These are phyloP conservation scores for Chrysoporthe puriensis DNA, from an alignment of 2,329 filamentous ascomycete species.

Conservation along the genomic window DNA sequence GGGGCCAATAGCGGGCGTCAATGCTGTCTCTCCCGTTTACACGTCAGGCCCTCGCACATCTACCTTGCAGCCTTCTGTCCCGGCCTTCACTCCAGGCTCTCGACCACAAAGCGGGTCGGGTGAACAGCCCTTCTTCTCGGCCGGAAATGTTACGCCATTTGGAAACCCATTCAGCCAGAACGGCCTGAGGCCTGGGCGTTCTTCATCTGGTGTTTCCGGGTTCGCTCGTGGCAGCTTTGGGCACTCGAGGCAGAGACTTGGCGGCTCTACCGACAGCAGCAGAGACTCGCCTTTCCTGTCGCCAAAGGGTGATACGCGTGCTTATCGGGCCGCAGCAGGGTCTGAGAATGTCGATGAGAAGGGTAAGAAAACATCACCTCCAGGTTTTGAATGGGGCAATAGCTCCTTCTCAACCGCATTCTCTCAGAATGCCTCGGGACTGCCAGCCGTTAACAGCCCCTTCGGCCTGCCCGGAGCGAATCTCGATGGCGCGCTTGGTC, in stretches of 20 bases:
- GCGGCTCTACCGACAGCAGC: conserved; percentile 27
- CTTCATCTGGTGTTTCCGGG: conserved; percentile 22
- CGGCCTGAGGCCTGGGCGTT: conserved; percentile 13
- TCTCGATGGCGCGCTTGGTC: conserved; percentile 13
- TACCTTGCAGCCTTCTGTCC: conserved; percentile 20
- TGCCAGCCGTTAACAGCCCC: conserved; percentile 40
- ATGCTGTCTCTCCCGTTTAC: neutral
- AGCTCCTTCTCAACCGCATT: conserved; percentile 37
- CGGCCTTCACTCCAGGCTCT: conserved; percentile 19
- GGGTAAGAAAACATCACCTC: conserved; percentile 23
- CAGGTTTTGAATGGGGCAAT: conserved; percentile 16
- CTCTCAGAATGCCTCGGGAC: conserved; percentile 33
- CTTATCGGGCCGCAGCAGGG: conserved; percentile 6
- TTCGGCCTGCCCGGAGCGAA: conserved; percentile 34
- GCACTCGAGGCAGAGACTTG: conserved; percentile 25
- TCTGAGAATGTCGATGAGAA: neutral
- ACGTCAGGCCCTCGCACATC: conserved; percentile 10
- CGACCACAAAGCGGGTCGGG: conserved; percentile 19
- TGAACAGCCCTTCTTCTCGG: conserved; percentile 10
- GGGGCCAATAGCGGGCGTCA: conserved; percentile 1
- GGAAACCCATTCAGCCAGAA: conserved; percentile 13
- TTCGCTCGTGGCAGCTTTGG: conserved; percentile 13
- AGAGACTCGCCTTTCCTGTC: conserved; percentile 22
- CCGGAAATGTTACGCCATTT: neutral
- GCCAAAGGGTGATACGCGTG: conserved; percentile 12